These are phyloP conservation scores for Nemania abortiva DNA, from an alignment of 2,329 filamentous ascomycete genomes.

Conservation along the genomic window DNA sequence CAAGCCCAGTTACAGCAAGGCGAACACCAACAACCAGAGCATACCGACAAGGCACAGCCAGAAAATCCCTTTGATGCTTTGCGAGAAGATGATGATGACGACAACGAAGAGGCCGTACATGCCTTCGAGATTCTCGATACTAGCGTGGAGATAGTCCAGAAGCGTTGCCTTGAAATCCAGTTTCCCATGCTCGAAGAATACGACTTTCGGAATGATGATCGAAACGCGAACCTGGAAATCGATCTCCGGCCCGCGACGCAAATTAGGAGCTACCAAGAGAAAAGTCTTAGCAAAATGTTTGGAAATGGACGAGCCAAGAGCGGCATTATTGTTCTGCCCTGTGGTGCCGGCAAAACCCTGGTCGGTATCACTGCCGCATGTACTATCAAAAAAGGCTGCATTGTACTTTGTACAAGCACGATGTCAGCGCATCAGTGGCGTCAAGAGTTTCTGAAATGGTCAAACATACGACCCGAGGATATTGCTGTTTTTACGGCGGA, in stretches of 20 bases:
- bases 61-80: conserved; percentile 78
- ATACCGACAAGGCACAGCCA: conserved; percentile 66
- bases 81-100: conserved; percentile 87
- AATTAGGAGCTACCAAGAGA: conserved; percentile 95
- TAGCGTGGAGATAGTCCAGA: conserved; percentile 87
- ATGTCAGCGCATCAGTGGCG: conserved; percentile 99
- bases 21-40: conserved; percentile 59
- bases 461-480: conserved; percentile 91
- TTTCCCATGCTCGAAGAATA: conserved; percentile 96
- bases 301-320: conserved; percentile 97
- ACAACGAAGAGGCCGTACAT: conserved; percentile 88
- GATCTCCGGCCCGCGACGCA: conserved; percentile 89
- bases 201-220: conserved; percentile 91
- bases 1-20: conserved; percentile 68
- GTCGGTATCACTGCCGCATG: conserved; percentile 99
- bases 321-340: conserved; percentile 96
- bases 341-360: conserved; percentile 95
- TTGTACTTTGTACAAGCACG: conserved; percentile 94
- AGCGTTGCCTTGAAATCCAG: conserved; percentile 86
- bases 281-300: conserved; percentile 99
- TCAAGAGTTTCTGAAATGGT: conserved; percentile 97
- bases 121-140: conserved; percentile 90
- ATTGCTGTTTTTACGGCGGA: conserved; percentile 96
- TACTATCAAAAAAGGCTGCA: conserved; percentile 95
- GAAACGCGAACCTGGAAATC: conserved; percentile 92